These are phyloP conservation scores for Rhizopus microsporus DNA, from an alignment of 371 early-diverging fungal genomes.

Conservation along the genomic window DNA sequence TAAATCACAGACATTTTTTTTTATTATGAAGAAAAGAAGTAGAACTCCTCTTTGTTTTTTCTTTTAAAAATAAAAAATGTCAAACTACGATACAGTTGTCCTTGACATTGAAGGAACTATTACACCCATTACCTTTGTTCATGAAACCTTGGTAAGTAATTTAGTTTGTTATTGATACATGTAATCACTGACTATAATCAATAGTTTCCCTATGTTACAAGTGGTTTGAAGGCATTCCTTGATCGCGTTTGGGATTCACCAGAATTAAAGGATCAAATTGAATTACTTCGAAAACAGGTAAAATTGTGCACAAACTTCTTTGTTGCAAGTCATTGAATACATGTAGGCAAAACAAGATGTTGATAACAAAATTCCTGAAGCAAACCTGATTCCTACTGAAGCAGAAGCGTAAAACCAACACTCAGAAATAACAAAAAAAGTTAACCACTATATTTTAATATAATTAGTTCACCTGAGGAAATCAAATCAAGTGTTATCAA, in stretches of 20 bases:
- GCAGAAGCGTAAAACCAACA: constrained; percentile 36
- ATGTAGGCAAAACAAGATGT: constrained; percentile 64
- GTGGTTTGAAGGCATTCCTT: constrained; percentile 65
- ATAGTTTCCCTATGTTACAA: constrained; percentile 80
- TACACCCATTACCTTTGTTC: constrained; percentile 95
- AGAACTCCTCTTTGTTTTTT: constrained; percentile 2
- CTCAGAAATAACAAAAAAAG: not conserved
- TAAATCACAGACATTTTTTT: constrained; percentile 73
- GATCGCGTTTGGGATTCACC: constrained; percentile 63
- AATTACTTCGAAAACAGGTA: constrained; percentile 75
- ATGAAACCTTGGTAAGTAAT: constrained; percentile 69
- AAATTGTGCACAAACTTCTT: not conserved
- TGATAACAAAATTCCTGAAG: constrained; percentile 43
- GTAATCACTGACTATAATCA: not conserved
- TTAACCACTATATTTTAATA: not conserved
- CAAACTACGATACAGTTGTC: constrained; percentile 60
- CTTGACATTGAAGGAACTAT: constrained; percentile 96
- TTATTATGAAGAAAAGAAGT: constrained; percentile 2
- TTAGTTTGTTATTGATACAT: not conserved
- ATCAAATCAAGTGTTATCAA: constrained; percentile 62
- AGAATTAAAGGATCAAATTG: constrained; percentile 63
- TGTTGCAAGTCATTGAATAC: not conserved
- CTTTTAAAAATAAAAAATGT: constrained; percentile 8
- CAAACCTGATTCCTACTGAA: constrained; percentile 49
- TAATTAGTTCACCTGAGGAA: constrained; percentile 44